phyloP scores from a whole-genome alignment of 1,284 basidiomycete genomes.

The Cryptococcus sp. region DNA sequence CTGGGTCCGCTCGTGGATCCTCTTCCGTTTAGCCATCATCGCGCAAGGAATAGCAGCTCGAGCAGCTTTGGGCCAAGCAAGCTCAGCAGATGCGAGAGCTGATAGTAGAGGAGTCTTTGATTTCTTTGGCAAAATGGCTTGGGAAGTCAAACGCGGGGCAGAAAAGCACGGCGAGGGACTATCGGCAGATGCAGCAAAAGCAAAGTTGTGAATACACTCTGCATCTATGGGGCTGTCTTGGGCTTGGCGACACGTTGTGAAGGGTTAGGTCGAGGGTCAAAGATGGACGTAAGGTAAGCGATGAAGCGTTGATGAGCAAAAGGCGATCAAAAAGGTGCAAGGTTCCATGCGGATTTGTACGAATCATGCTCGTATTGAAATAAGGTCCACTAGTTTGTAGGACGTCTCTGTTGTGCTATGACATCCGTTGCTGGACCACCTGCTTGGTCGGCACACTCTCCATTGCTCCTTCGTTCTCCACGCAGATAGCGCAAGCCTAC shows the following conservation, averaged over 20 bases:
- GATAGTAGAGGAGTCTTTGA: slow-evolving; percentile 64
- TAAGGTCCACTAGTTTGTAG: background rate
- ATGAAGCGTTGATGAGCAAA: background rate
- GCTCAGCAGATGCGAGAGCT: slow-evolving; percentile 68
- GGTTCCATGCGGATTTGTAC: too few species aligned
- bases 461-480: slow-evolving; percentile 48
- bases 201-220: slow-evolving; percentile 36
- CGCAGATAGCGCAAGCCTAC: slow-evolving; percentile 49
- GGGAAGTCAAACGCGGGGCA: slow-evolving; percentile 58
- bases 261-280: background rate
- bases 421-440: slow-evolving; percentile 10
- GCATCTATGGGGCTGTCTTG: too few species aligned
- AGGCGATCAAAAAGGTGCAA: too few species aligned
- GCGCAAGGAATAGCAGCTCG: slow-evolving; percentile 91
- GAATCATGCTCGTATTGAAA: background rate
- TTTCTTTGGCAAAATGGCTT: slow-evolving; percentile 65
- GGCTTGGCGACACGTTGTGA: too few species aligned
- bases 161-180: slow-evolving; percentile 55
- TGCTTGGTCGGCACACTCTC: slow-evolving; percentile 29
- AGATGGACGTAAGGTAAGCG: background rate
- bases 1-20: slow-evolving; percentile 37
- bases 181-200: slow-evolving; percentile 7
- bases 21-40: slow-evolving; percentile 74
- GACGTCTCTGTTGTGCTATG: background rate
- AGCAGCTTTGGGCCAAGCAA: slow-evolving; percentile 78